Conservation (phyloP, 202 grass and related monocot genomes). For the Sporobolus alterniflorus region DNA sequence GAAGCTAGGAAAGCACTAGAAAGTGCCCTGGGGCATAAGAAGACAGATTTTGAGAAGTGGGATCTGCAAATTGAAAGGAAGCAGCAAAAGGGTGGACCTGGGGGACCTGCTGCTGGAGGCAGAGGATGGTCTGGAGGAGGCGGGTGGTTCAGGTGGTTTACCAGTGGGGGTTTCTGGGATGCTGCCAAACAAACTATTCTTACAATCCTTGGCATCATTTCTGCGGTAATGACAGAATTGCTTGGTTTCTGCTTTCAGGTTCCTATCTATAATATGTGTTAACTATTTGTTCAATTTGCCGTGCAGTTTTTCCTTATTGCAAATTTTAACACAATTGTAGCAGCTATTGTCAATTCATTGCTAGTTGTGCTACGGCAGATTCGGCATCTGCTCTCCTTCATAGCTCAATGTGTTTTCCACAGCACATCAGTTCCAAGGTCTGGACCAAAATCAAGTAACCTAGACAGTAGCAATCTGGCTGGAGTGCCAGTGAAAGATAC, state of each 20-base stretch:
- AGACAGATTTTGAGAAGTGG: constrained; percentile 50
- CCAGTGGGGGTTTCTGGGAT: constrained; percentile 67
- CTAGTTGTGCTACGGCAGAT: constrained; percentile 60
- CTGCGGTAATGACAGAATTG: constrained; percentile 36
- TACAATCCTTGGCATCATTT: constrained; percentile 69
- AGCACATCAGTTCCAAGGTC: neutral
- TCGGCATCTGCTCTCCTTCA: constrained; percentile 31
- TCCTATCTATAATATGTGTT: neutral
- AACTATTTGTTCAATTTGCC: constrained; percentile 15
- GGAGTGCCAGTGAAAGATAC: constrained; percentile 38
- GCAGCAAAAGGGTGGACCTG: constrained; percentile 18
- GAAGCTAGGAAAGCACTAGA: constrained; percentile 61
- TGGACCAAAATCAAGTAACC: constrained; percentile 19
- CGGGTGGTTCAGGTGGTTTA: constrained; percentile 77
- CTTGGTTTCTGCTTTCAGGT: neutral
- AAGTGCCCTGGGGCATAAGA: constrained; percentile 55
- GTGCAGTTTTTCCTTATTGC: constrained; percentile 83
- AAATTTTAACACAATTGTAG: constrained; percentile 60
- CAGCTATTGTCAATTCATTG: constrained; percentile 59
- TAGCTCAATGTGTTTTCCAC: constrained; percentile 32
- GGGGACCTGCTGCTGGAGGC: constrained; percentile 39
- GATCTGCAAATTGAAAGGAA: constrained; percentile 41
- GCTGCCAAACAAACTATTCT: constrained; percentile 63
- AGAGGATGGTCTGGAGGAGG: constrained; percentile 71
- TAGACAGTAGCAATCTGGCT: constrained; percentile 32